These are phyloP conservation scores for Eimeria tenella DNA, from an alignment of 169 alveolate genomes.

Conservation along the genomic window DNA sequence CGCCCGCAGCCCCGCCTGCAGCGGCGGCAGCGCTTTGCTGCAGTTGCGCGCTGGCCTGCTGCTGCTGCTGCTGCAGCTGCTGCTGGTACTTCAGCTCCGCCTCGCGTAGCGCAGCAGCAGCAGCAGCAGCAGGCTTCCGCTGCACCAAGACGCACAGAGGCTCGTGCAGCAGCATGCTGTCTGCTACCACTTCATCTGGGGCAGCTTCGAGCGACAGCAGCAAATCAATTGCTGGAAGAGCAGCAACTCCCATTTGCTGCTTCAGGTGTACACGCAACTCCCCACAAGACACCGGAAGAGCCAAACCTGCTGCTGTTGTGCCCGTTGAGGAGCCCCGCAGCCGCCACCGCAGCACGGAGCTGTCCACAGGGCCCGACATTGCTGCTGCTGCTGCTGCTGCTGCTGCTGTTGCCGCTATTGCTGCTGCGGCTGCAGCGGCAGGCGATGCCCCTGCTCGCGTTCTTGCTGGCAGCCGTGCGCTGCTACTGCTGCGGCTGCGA, in stretches of 20 bases:
- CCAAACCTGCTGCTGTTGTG: neutral
- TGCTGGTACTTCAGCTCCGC: conserved; percentile 35
- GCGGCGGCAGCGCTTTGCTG: neutral
- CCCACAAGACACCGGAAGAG: conserved; percentile 65
- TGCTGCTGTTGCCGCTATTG: neutral
- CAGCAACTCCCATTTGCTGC: conserved; percentile 40
- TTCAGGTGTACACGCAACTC: conserved; percentile 37
- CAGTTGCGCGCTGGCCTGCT: conserved; percentile 10
- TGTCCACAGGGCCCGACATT: neutral
- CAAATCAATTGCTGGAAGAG: conserved; percentile 39
- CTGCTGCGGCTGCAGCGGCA: neutral
- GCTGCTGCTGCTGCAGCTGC: conserved; percentile 39
- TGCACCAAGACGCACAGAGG: conserved; percentile 50
- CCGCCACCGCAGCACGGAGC: conserved; percentile 56
- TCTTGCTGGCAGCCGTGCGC: neutral
- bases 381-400: conserved; percentile 23
- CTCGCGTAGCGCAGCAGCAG: conserved; percentile 41
- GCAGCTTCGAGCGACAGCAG: conserved; percentile 61
- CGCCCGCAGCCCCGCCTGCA: neutral
- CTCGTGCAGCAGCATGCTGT: conserved; percentile 55
- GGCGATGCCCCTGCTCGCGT: conserved; percentile 7
- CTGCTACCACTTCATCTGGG: conserved; percentile 30
- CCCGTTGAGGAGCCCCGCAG: conserved; percentile 59
- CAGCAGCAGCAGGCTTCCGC: conserved; percentile 63
- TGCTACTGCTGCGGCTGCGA: conserved; percentile 2